phyloP scores from a whole-genome alignment of 768 basidiomycete genomes.

The Tricholoma bakamatsutake region DNA sequence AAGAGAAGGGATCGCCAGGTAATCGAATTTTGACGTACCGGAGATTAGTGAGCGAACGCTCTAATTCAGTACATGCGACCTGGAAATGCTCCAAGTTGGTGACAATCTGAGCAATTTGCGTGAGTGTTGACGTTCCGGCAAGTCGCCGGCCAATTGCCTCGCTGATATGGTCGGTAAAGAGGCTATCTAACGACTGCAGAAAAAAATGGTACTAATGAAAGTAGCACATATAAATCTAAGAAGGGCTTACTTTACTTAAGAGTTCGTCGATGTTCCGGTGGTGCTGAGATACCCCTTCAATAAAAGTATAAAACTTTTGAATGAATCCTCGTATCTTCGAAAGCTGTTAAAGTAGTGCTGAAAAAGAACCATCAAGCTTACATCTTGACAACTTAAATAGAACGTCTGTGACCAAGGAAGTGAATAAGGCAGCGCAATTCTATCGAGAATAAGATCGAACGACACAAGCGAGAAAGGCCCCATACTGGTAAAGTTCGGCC shows the following conservation, averaged over 20 bases:
- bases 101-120: slow-evolving; percentile 90
- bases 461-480: background rate
- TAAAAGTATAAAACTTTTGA: slow-evolving; percentile 93
- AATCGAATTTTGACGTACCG: slow-evolving; percentile 39
- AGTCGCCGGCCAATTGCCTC: slow-evolving; percentile 73
- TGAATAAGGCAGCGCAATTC: slow-evolving; percentile 57
- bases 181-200: slow-evolving; percentile 74
- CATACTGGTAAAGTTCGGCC: slow-evolving; percentile 52
- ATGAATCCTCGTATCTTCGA: slow-evolving; percentile 48
- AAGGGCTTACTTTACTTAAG: slow-evolving; percentile 63
- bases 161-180: slow-evolving; percentile 73
- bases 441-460: slow-evolving; percentile 22
- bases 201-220: slow-evolving; percentile 1
- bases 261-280: slow-evolving; percentile 90
- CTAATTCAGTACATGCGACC: slow-evolving; percentile 77
- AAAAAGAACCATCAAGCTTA: slow-evolving; percentile 24
- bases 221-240: background rate
- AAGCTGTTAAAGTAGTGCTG: background rate
- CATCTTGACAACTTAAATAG: slow-evolving; percentile 89
- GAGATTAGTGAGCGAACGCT: slow-evolving; percentile 75
- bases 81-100: slow-evolving; percentile 92
- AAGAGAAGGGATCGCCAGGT: background rate
- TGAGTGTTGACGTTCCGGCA: slow-evolving; percentile 68
- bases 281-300: slow-evolving; percentile 90
- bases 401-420: slow-evolving; percentile 97